Percentiles rank a stretch among this genome's conserved stretches.
Evolutionary conservation across 164 flowering plant genomes (phyloP).

Genomic region (Chimonanthus salicifolius): DNA sequence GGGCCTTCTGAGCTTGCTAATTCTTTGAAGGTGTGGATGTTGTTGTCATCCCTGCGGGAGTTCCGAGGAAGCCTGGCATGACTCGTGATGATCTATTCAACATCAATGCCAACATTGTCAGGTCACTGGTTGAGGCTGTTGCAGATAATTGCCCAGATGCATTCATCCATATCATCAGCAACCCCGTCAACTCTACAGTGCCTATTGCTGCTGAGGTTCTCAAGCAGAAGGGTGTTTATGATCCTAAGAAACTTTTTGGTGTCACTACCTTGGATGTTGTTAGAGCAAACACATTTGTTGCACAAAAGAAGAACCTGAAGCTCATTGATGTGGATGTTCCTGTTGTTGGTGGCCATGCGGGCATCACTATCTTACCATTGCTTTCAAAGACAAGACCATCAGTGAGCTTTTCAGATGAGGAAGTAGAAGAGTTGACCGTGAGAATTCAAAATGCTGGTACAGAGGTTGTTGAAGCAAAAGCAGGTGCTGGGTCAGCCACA

Average conservation of each 20-base stretch:
- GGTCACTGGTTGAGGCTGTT: conserved; percentile 12
- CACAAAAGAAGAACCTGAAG: conserved; percentile 14
- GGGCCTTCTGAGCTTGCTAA: conserved; percentile 15
- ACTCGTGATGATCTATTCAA: conserved; percentile 36
- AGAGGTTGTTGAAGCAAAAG: conserved; percentile 15
- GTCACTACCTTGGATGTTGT: conserved; percentile 14
- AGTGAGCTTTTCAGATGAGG: conserved; percentile 12
- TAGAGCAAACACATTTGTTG: conserved; percentile 36
- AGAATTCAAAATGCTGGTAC: conserved; percentile 20
- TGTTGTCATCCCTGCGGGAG: conserved; percentile 18
- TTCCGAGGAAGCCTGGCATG: conserved; percentile 34
- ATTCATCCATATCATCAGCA: conserved; percentile 11
- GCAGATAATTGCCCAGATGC: conserved; percentile 17
- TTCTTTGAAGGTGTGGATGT: conserved; percentile 12
- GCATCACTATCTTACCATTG: conserved; percentile 15
- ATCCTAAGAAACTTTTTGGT: conserved; percentile 35
- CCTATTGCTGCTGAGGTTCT: conserved; percentile 47
- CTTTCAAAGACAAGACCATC: conserved; percentile 12
- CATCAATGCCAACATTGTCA: conserved; percentile 10
- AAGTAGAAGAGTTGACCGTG: conserved; percentile 11
- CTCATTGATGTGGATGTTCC: conserved; percentile 17
- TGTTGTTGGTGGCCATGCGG: conserved; percentile 15
- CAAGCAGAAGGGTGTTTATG: conserved; percentile 41
- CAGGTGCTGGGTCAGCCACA: conserved; percentile 16
- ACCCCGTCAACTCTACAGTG: conserved; percentile 42